Evolutionary conservation across 495 filamentous ascomycete species (phyloP).

Genomic region (Annulohypoxylon stygium): DNA sequence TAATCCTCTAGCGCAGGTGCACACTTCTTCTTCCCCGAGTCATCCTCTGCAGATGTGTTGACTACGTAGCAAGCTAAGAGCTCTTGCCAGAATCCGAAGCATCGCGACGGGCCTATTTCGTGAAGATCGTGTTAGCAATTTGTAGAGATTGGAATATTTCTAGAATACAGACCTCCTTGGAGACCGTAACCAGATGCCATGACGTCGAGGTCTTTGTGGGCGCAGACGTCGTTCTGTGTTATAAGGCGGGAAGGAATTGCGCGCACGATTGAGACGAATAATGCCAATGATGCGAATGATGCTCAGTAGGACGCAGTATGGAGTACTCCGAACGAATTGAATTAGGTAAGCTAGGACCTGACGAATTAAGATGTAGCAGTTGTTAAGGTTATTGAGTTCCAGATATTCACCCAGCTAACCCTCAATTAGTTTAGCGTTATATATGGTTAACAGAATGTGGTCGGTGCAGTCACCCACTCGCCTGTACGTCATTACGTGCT

Average conservation of each 20-base stretch:
- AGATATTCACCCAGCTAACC: constrained; percentile 4
- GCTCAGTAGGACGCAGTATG: not conserved
- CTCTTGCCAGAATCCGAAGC: constrained; percentile 99
- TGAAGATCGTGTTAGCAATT: constrained; percentile 24
- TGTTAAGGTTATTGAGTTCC: constrained; percentile 18
- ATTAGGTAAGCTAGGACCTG: constrained; percentile 34
- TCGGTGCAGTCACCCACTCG: not conserved
- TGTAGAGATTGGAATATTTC: constrained; percentile 26
- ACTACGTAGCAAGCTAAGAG: constrained; percentile 90
- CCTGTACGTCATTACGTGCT: constrained; percentile 13
- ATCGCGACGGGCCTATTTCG: constrained; percentile 81
- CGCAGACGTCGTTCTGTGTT: constrained; percentile 28
- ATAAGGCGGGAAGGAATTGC: constrained; percentile 2
- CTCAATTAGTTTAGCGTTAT: constrained; percentile 5
- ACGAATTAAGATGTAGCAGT: constrained; percentile 24
- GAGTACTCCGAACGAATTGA: no score
- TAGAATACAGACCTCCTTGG: constrained; percentile 73
- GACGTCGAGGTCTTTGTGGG: constrained; percentile 50
- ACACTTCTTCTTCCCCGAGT: constrained; percentile 89
- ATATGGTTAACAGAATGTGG: not conserved
- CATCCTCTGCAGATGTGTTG: constrained; percentile 79
- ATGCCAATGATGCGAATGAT: constrained; percentile 30
- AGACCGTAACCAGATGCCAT: constrained; percentile 89
- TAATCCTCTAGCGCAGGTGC: constrained; percentile 92
- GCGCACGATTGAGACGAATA: constrained; percentile 18